These are phyloP conservation scores for Furcasterigmium sp. DNA, from an alignment of 2,329 filamentous ascomycete genomes.

Conservation along the genomic window DNA sequence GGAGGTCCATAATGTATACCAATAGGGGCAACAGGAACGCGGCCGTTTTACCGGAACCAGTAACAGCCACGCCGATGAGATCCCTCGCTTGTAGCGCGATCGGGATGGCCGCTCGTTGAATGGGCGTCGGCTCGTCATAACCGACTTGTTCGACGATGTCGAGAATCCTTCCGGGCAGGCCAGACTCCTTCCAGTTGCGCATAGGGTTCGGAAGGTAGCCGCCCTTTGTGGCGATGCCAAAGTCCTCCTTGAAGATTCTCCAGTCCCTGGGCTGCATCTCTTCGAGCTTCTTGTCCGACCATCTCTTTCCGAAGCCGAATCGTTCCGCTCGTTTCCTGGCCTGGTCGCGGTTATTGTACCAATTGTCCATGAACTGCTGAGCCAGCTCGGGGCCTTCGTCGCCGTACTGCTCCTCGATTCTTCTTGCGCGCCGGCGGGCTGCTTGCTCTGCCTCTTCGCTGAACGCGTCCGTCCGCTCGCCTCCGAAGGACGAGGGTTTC, in stretches of 20 bases:
- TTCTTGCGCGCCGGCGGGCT: conserved; percentile 55
- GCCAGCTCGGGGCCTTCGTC: conserved; percentile 75
- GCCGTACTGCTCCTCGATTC: conserved; percentile 68
- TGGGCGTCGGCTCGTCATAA: conserved; percentile 85
- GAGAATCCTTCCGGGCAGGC: conserved; percentile 69
- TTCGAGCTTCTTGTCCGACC: conserved; percentile 86
- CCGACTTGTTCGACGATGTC: conserved; percentile 80
- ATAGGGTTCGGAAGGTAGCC: conserved; percentile 91
- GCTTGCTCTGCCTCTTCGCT: conserved; percentile 52
- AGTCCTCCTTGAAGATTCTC: conserved; percentile 99
- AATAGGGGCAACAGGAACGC: conserved; percentile 88
- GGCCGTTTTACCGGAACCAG: conserved; percentile 97
- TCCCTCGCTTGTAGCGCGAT: conserved; percentile 90
- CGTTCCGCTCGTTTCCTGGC: conserved; percentile 68
- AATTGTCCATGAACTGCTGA: conserved; percentile 75
- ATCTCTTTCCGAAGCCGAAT: conserved; percentile 82
- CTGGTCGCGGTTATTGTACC: conserved; percentile 56
- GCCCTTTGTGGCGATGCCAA: conserved; percentile 92
- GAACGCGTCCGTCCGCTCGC: conserved; percentile 44
- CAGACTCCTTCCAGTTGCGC: conserved; percentile 87
- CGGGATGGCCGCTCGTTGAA: conserved; percentile 91
- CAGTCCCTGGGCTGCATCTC: conserved; percentile 98
- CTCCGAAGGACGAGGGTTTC: conserved; percentile 31
- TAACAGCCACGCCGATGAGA: conserved; percentile 96
- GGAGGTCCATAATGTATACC: conserved; percentile 89